Base-by-base conservation (phyloP, 1,284 basidiomycete species). In the Golubevia sp. region DNA sequence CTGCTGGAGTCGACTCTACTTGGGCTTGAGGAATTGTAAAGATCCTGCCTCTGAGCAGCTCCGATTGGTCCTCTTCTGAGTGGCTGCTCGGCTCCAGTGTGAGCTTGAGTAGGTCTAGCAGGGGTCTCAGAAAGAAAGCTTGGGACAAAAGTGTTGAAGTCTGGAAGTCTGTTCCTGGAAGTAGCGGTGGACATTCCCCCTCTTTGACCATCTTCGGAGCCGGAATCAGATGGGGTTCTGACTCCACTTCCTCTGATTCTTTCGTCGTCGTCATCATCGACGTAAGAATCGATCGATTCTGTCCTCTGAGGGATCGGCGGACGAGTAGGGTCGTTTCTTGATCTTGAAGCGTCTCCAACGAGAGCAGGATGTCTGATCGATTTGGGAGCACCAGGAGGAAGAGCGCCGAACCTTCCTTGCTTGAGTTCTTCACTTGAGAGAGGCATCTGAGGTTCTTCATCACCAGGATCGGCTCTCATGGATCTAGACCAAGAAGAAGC, bases 371-470 rank as follows among this genome's bases (percentile, higher is more conserved):
- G 15, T 24, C 55, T 21, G n/a, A n/a, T n/a, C n/a, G n/a, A n/a
- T 56, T 25, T 55, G 11, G 23, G 18, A 55, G 54, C 54, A 15
- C 23, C 51, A 5, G 30, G 56, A 49, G 30, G 24, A 30, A 20
- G 27, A 64, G 27, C 4, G 62, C 24, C 49, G 55, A 64, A 64
- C 13, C 54, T 44, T 3, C 62, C 62, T 30, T 61, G 59, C 15
- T 61, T 52, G 2, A 52, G 15, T 21, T 64, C 60, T 49, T 63
- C 57, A 11, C 30, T 34, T 11, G 26, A 30, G 23, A n/a, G 18
- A 1, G 63, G 63, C 8, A 60, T 65, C 50, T 56, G 61, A 24
- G 63, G 63, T 26, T 64, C 62, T 15, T 56, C 60, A 11, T 61
- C 58, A 3, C n/a, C 23, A 6, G 55, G 48, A 20, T 25, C 57